Conservation (phyloP, 106 monocot species). For the Allium fistulosum region DNA sequence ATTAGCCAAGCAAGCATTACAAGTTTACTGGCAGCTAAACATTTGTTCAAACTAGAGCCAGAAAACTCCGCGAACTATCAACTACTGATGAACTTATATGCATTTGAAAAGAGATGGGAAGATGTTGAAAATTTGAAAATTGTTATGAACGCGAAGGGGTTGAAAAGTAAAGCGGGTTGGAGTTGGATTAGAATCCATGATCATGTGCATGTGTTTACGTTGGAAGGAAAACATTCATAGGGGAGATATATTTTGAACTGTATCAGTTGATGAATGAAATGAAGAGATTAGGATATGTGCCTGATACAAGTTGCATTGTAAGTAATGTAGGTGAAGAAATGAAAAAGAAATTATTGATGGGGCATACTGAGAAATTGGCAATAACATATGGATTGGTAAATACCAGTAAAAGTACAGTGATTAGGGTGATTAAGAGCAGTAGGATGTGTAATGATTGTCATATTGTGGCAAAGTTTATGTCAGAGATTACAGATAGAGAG, state of each 20-base stretch:
- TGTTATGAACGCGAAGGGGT: conserved; percentile 29
- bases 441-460: conserved; percentile 73
- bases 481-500: conserved; percentile 22
- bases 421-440: conserved; percentile 59
- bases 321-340: conserved; percentile 32
- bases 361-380: conserved; percentile 62
- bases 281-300: conserved; percentile 39
- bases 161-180: conserved; percentile 29
- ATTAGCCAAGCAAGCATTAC: too few relatives aligned
- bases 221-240: conserved; percentile 29
- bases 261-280: conserved; percentile 34
- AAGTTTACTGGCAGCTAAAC: conserved; percentile 24
- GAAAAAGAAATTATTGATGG: conserved; percentile 50
- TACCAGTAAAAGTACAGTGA: conserved; percentile 13
- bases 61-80: conserved; percentile 51
- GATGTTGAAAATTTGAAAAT: conserved; percentile 40
- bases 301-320: conserved; percentile 42
- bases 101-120: conserved; percentile 27
- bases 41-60: conserved; percentile 43
- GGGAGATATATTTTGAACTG: conserved; percentile 41
- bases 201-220: conserved; percentile 36
- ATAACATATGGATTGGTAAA: conserved; percentile 49
- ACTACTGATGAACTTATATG: conserved; percentile 51
- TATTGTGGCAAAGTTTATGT: conserved; percentile 38
- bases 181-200: conserved; percentile 29